These are phyloP conservation scores for Aspergillus sparsus DNA, from an alignment of 495 filamentous ascomycete species.

Conservation along the genomic window DNA sequence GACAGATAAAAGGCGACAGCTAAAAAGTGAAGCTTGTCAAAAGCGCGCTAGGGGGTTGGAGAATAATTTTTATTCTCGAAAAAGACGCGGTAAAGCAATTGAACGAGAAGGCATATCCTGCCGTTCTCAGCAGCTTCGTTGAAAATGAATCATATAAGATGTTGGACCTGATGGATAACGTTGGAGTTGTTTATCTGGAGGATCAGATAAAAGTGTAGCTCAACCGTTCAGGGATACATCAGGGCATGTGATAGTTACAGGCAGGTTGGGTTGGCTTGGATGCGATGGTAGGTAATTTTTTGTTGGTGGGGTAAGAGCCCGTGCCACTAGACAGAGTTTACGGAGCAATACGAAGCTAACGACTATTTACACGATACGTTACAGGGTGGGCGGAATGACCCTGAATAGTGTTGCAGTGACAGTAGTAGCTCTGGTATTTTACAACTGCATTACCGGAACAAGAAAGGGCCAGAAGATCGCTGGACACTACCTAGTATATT, in stretches of 20 bases:
- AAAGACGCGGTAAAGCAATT: constrained; percentile 7
- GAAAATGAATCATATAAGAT: constrained; percentile 7
- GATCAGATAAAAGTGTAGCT: constrained; percentile 6
- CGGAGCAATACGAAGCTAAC: no score
- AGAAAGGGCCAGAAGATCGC: no score
- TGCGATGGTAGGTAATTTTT: constrained; percentile 8
- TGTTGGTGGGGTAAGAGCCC: constrained; percentile 6
- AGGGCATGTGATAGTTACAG: constrained; percentile 16
- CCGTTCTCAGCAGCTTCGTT: constrained; percentile 5
- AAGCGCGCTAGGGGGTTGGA: background rate
- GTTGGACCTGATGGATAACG: background rate
- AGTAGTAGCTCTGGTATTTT: no score
- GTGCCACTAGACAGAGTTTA: background rate
- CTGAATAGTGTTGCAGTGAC: no score
- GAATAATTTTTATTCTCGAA: constrained; percentile 2
- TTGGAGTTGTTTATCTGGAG: constrained; percentile 1
- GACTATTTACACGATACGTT: background rate
- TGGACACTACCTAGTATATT: no score
- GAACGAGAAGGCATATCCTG: constrained; percentile 15
- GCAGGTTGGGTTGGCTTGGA: constrained; percentile 9
- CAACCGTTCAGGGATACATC: constrained; percentile 11
- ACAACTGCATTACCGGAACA: no score
- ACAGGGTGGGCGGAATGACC: background rate
- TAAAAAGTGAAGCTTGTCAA: background rate
- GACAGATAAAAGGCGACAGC: background rate